Evolutionary conservation across 148 eudicot species (phyloP).

Genomic region (Hydrangea macrophylla): DNA sequence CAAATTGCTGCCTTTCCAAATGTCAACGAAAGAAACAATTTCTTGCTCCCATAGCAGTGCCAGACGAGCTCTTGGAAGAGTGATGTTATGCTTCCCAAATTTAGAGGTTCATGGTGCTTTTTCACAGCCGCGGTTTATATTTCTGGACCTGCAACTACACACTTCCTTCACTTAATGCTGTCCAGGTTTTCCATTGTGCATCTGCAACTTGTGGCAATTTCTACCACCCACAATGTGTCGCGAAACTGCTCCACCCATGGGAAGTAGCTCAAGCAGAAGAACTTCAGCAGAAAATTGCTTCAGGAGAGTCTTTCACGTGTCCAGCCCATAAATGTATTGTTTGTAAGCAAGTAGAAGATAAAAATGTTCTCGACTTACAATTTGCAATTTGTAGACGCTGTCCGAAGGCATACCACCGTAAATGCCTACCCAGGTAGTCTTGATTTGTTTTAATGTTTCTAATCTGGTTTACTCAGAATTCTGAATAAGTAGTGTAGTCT

Average conservation of each 20-base stretch:
- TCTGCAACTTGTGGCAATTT: slow-evolving; percentile 79
- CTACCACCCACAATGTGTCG: slow-evolving; percentile 74
- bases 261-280: slow-evolving; percentile 34
- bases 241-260: slow-evolving; percentile 38
- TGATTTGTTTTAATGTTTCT: background rate
- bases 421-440: slow-evolving; percentile 79
- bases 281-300: slow-evolving; percentile 49
- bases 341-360: slow-evolving; percentile 61
- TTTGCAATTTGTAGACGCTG: slow-evolving; percentile 91
- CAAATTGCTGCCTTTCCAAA: too few species aligned
- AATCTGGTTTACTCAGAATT: background rate
- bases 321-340: slow-evolving; percentile 64
- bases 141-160: background rate
- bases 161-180: slow-evolving; percentile 5
- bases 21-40: too few species aligned
- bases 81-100: too few species aligned
- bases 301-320: slow-evolving; percentile 68
- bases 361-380: slow-evolving; percentile 45
- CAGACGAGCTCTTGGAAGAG: too few species aligned
- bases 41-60: too few species aligned
- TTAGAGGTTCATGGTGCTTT: background rate
- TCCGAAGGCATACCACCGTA: slow-evolving; percentile 78
- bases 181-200: slow-evolving; percentile 81
- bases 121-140: background rate
- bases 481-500: background rate